These are phyloP conservation scores for Dactylis glomerata DNA, from an alignment of 176 grass and related monocot species.

Conservation along the genomic window DNA sequence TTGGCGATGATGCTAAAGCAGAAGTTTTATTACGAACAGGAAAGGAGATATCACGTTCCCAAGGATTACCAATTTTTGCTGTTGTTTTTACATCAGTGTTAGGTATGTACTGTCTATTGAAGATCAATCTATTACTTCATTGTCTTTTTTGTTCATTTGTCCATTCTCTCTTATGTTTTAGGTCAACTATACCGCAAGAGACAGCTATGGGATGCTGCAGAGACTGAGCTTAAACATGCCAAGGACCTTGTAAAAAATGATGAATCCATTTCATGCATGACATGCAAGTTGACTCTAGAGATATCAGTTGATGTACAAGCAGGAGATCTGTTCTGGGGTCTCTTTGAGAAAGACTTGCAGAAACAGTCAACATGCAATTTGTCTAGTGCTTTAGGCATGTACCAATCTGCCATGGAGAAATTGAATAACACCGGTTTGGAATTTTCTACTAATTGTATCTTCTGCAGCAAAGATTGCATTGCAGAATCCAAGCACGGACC, in stretches of 20 bases:
- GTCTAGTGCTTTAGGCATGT: constrained; percentile 55
- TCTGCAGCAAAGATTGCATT: not conserved
- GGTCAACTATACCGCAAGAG: constrained; percentile 79
- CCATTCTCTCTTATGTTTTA: constrained; percentile 30
- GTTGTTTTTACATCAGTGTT: constrained; percentile 62
- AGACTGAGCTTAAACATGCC: constrained; percentile 57
- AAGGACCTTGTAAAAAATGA: constrained; percentile 45
- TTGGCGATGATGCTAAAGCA: constrained; percentile 72
- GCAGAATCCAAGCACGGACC: not conserved
- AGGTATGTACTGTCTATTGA: constrained; percentile 43
- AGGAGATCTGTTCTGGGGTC: constrained; percentile 63
- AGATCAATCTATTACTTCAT: constrained; percentile 11
- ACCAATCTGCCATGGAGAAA: constrained; percentile 61
- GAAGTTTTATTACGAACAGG: constrained; percentile 68
- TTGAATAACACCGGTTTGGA: constrained; percentile 37
- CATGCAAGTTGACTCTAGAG: constrained; percentile 52
- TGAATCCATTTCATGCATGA: constrained; percentile 51
- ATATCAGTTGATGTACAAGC: constrained; percentile 60
- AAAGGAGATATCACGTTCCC: constrained; percentile 64
- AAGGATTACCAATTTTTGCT: constrained; percentile 51
- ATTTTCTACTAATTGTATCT: not conserved
- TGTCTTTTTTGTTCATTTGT: constrained; percentile 4
- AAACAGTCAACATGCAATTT: constrained; percentile 35
- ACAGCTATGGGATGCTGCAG: constrained; percentile 55
- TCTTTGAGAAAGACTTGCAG: constrained; percentile 49